phyloP scores from a whole-genome alignment of 805 yeast species.

The Wickerhamiella parazyma region DNA sequence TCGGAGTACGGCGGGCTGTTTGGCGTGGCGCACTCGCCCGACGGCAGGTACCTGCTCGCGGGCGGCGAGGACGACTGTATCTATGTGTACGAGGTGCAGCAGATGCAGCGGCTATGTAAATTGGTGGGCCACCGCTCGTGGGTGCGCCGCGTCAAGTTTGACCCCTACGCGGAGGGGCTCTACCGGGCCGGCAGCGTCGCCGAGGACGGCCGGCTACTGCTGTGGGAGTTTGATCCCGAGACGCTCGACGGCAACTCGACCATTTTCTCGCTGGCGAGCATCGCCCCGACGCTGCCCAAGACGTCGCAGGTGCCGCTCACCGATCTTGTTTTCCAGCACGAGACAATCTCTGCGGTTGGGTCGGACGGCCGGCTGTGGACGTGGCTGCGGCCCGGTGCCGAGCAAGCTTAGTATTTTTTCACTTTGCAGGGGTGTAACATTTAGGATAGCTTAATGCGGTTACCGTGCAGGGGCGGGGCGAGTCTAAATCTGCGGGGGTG shows the following conservation, averaged over 20 bases:
- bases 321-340: conserved; percentile 20
- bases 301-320: conserved; percentile 21
- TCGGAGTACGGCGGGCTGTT: conserved; percentile 55
- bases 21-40: conserved; percentile 41
- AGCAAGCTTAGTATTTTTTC: no score
- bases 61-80: conserved; percentile 46
- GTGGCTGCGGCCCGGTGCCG: conserved; percentile 21
- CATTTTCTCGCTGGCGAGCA: conserved; percentile 21
- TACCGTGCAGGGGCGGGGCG: no score
- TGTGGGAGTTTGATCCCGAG: conserved; percentile 43
- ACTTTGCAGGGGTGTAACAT: no score
- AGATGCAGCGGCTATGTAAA: conserved; percentile 24
- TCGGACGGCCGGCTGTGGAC: conserved; percentile 26
- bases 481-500: no score
- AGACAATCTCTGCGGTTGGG: conserved; percentile 19
- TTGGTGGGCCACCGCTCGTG: conserved; percentile 42
- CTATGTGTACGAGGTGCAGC: conserved; percentile 30
- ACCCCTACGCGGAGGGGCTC: conserved; percentile 24
- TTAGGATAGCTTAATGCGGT: no score
- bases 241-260: conserved; percentile 13
- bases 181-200: conserved; percentile 43
- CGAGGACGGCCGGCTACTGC: conserved; percentile 38
- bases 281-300: conserved; percentile 18
- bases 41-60: conserved; percentile 33
- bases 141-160: conserved; percentile 36